Conservation (phyloP, 2,329 filamentous ascomycete species). For the Pezicula radicicola region DNA sequence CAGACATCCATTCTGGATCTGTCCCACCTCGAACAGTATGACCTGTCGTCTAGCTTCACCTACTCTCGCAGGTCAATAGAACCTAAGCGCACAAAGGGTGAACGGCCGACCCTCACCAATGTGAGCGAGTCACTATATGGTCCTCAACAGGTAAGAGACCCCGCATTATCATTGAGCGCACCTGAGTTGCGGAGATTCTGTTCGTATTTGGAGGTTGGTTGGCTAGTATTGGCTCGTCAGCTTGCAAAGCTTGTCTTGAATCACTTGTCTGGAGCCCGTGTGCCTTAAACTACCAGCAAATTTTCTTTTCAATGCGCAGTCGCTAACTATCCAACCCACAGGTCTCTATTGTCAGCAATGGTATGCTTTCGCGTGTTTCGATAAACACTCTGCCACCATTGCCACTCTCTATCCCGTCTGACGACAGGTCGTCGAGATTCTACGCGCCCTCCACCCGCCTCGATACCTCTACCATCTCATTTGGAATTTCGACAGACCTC, state of each 20-base stretch:
- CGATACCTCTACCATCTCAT: constrained; percentile 19
- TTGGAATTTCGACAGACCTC: constrained; percentile 20
- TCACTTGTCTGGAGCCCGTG: no score
- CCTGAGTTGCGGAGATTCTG: no score
- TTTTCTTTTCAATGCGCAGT: no score
- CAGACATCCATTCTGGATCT: constrained; percentile 5
- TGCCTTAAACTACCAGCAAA: no score
- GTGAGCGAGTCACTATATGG: constrained; percentile 12
- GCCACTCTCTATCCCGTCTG: constrained; percentile 1
- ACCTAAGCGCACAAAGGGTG: constrained; percentile 5
- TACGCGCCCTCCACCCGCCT: constrained; percentile 6
- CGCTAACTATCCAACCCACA: background rate
- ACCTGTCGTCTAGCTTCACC: constrained; percentile 11
- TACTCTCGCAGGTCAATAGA: constrained; percentile 15
- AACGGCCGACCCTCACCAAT: constrained; percentile 11
- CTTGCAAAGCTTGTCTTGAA: no score
- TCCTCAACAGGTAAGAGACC: no score
- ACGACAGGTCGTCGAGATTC: constrained; percentile 8
- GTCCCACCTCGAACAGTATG: constrained; percentile 9
- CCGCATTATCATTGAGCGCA: no score
- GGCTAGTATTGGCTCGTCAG: no score
- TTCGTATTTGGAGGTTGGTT: no score
- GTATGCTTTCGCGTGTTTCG: constrained; percentile 4
- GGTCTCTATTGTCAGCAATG: background rate
- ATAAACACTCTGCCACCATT: constrained; percentile 6